Percentiles rank a stretch among this genome's conserved stretches.
phyloP scores from a whole-genome alignment of 768 basidiomycete species.

The Lepiota venenata region DNA sequence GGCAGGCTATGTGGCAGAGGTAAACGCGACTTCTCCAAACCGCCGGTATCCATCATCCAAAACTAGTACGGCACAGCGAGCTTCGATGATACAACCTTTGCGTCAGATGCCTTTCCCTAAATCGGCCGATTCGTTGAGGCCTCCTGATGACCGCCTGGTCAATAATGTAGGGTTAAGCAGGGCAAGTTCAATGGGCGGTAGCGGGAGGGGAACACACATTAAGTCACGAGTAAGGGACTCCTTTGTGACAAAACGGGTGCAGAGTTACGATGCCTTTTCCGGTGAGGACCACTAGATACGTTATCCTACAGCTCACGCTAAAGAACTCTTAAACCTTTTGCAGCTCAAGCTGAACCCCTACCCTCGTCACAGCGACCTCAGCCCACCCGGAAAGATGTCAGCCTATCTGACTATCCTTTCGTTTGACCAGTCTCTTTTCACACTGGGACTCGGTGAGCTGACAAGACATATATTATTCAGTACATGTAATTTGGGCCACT shows the following conservation, averaged over 20 bases:
- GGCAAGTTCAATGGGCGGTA: background rate
- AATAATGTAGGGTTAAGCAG: background rate
- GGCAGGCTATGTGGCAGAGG: background rate
- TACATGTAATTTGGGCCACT: too few relatives aligned
- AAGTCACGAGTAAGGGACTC: background rate
- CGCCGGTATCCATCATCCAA: background rate
- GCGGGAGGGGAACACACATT: background rate
- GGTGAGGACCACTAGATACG: background rate
- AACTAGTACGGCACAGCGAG: background rate
- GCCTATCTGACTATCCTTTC: too few relatives aligned
- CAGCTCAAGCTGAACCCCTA: too few relatives aligned
- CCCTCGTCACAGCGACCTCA: too few relatives aligned
- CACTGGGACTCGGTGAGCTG: too few relatives aligned
- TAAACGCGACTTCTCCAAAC: background rate
- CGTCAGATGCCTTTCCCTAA: slow-evolving; percentile 1
- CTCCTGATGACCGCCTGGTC: background rate
- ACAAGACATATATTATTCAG: too few relatives aligned
- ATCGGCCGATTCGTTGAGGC: background rate
- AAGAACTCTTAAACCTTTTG: too few relatives aligned
- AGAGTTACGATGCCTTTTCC: background rate
- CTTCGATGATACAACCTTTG: background rate
- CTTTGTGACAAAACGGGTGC: background rate
- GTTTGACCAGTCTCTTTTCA: too few relatives aligned
- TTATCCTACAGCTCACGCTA: background rate
- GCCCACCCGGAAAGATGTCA: too few relatives aligned